These are phyloP conservation scores for Setomelanomma holmii DNA, from an alignment of 2,329 filamentous ascomycete species.

Conservation along the genomic window DNA sequence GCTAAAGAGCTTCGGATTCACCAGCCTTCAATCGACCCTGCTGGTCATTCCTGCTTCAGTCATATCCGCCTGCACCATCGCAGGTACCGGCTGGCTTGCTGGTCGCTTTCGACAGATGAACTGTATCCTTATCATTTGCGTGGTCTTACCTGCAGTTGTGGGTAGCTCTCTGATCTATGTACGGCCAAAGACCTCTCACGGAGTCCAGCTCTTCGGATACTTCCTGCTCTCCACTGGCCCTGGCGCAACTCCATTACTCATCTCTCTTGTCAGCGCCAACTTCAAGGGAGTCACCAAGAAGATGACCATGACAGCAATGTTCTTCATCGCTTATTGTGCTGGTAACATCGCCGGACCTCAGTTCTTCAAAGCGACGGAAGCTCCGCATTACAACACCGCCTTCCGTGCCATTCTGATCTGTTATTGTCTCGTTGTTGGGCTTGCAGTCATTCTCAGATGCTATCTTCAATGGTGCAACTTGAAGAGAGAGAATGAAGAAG, in stretches of 20 bases:
- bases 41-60: slow-evolving; percentile 25
- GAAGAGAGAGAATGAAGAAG: slow-evolving; percentile 26
- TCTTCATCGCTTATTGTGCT: slow-evolving; percentile 45
- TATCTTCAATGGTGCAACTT: slow-evolving; percentile 28
- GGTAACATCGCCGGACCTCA: slow-evolving; percentile 45
- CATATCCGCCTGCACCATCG: slow-evolving; percentile 22
- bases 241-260: slow-evolving; percentile 25
- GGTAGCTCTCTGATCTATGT: slow-evolving; percentile 22
- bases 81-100: slow-evolving; percentile 21
- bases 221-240: slow-evolving; percentile 30
- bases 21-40: slow-evolving; percentile 45
- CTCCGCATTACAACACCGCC: slow-evolving; percentile 25
- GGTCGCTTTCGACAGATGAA: slow-evolving; percentile 18
- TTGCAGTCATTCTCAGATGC: slow-evolving; percentile 20
- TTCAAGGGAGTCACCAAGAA: slow-evolving; percentile 49
- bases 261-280: slow-evolving; percentile 26
- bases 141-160: slow-evolving; percentile 19
- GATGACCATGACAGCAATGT: slow-evolving; percentile 44
- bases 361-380: slow-evolving; percentile 21
- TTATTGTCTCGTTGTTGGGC: slow-evolving; percentile 43
- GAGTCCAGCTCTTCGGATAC: slow-evolving; percentile 29
- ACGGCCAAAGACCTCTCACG: slow-evolving; percentile 14
- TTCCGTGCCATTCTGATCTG: slow-evolving; percentile 40
- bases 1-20: slow-evolving; percentile 56
- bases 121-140: slow-evolving; percentile 22